A percentile compares a stretch with the other conserved stretches of the same genome.
Conservation (phyloP, 306 rosid species). For the Psophocarpus tetragonolobus region DNA sequence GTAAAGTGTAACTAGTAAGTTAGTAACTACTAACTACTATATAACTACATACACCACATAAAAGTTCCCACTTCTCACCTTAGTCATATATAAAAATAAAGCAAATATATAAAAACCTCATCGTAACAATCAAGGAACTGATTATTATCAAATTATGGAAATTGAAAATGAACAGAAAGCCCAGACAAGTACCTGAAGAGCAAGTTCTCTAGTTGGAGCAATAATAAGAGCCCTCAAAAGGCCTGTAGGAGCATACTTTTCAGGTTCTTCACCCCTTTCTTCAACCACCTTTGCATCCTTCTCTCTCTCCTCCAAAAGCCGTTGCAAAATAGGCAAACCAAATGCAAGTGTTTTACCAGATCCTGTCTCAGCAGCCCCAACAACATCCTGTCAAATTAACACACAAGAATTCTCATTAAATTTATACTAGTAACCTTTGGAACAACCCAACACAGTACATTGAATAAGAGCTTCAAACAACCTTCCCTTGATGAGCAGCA, state of each 20-base stretch:
- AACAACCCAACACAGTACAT: not conserved
- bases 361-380: constrained; percentile 98
- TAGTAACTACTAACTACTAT: no score
- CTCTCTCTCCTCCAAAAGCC: constrained; percentile 84
- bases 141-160: constrained; percentile 12
- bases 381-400: constrained; percentile 70
- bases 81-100: not conserved
- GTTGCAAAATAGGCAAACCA: constrained; percentile 98
- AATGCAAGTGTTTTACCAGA: constrained; percentile 97
- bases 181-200: constrained; percentile 72
- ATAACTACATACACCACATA: not conserved
- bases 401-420: constrained; percentile 29
- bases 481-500: constrained; percentile 99
- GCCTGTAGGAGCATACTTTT: constrained; percentile 52
- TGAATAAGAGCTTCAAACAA: constrained; percentile 45
- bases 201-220: constrained; percentile 96
- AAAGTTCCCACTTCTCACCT: constrained; percentile 5
- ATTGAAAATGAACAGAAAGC: constrained; percentile 20
- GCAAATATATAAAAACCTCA: not conserved
- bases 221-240: constrained; percentile 82
- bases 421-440: not conserved
- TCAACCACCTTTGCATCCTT: constrained; percentile 54
- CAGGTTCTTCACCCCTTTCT: constrained; percentile 54
- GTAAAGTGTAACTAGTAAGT: no score
- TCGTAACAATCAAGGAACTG: constrained; percentile 16